A percentile compares a stretch with the other conserved stretches of the same genome.
Evolutionary conservation across 352 stramenopile species (phyloP).

Genomic region (Detonula confervacea): DNA sequence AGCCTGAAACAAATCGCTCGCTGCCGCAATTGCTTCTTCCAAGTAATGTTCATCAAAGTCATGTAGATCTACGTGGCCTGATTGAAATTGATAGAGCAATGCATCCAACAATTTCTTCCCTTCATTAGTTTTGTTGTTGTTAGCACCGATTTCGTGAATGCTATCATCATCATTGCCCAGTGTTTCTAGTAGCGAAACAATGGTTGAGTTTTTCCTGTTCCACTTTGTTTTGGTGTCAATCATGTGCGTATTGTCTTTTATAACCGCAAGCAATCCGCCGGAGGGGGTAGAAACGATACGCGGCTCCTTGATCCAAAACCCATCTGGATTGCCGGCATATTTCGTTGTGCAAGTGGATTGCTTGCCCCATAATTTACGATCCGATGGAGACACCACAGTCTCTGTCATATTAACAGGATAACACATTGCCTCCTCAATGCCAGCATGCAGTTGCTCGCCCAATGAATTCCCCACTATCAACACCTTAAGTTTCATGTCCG

Average conservation of each 20-base stretch:
- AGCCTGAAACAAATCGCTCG: conserved; percentile 1
- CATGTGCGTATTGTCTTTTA: conserved; percentile 16
- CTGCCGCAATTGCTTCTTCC: conserved; percentile 2
- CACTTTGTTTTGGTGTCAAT: conserved; percentile 15
- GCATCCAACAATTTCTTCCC: conserved; percentile 2
- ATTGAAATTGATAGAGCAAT: conserved; percentile 20
- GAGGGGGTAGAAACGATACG: conserved; percentile 5
- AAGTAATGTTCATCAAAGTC: conserved; percentile 5
- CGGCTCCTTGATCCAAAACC: conserved; percentile 9
- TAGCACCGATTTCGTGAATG: neutral
- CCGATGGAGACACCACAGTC: neutral
- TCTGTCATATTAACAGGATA: conserved; percentile 3
- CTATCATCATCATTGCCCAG: neutral
- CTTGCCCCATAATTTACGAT: neutral
- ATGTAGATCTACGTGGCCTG: conserved; percentile 6
- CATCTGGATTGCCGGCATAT: neutral
- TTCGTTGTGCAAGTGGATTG: conserved; percentile 9
- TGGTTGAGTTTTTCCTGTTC: neutral
- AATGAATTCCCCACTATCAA: conserved; percentile 20
- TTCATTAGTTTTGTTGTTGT: neutral
- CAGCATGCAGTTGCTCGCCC: conserved; percentile 10
- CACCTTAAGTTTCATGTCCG: neutral
- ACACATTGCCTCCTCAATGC: conserved; percentile 22
- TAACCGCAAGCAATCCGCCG: conserved; percentile 1
- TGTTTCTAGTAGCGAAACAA: neutral